Percentiles rank a stretch among this genome's conserved stretches.
Conservation (phyloP, 495 filamentous ascomycete genomes). For the Niebla homalea region DNA sequence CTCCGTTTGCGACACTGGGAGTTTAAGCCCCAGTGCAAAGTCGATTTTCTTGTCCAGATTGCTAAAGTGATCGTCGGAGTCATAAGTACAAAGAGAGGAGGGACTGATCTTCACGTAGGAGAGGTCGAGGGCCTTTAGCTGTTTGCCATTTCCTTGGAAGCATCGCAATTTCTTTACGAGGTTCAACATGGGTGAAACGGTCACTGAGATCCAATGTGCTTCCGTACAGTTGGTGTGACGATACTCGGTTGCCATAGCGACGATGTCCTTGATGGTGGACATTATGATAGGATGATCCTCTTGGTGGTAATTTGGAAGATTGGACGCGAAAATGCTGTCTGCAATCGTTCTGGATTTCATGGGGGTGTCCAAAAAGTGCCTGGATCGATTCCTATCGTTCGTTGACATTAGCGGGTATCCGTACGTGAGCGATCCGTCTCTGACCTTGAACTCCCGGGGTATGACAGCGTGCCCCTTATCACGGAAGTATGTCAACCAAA, state of each 20-base stretch:
- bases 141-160: constrained; percentile 6
- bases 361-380: no score
- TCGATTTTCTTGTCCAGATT: no score
- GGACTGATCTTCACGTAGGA: no score
- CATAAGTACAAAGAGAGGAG: no score
- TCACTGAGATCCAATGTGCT: constrained; percentile 1
- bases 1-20: no score
- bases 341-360: background rate
- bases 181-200: constrained; percentile 1
- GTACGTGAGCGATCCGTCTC: no score
- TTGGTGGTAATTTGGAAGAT: background rate
- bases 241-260: background rate
- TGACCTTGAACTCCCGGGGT: no score
- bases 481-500: background rate
- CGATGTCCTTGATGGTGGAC: background rate
- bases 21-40: no score
- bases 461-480: background rate
- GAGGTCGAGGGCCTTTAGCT: no score
- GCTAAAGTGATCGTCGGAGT: no score
- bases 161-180: background rate
- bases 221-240: background rate
- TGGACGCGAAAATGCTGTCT: background rate
- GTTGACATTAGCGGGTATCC: no score
- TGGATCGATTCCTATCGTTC: background rate
- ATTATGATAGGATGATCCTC: background rate